Percentiles rank a stretch among this genome's conserved stretches.
These are phyloP conservation scores for Codiaeum variegatum DNA, from an alignment of 441 rosid genomes.

Conservation along the genomic window DNA sequence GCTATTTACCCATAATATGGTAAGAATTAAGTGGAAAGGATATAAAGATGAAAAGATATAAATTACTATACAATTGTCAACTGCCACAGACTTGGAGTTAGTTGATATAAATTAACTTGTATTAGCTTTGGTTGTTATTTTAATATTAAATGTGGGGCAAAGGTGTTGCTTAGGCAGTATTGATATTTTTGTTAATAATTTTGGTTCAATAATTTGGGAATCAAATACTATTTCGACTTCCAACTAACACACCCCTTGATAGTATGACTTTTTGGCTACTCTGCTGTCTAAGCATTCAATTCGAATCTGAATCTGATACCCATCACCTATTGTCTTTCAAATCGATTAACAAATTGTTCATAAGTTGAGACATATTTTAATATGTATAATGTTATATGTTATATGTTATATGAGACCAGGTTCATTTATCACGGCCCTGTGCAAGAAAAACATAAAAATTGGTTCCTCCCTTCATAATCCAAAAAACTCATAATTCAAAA, in stretches of 20 bases:
- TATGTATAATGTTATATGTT: too few relatives aligned
- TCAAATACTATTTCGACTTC: conserved; percentile 24
- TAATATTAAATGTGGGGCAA: conserved; percentile 5
- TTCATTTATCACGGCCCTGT: too few relatives aligned
- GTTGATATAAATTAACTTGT: not conserved
- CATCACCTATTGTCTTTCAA: not conserved
- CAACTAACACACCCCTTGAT: not conserved
- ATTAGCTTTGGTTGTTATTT: not conserved
- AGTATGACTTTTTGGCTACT: not conserved
- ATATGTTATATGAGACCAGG: too few relatives aligned
- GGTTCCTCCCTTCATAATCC: too few relatives aligned
- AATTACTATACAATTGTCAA: too few relatives aligned
- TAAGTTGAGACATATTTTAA: too few relatives aligned
- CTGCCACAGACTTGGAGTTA: not conserved
- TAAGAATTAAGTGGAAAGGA: not conserved
- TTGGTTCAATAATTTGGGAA: conserved; percentile 30
- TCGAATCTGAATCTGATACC: not conserved
- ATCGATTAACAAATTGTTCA: too few relatives aligned
- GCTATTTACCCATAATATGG: too few relatives aligned
- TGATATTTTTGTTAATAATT: conserved; percentile 13
- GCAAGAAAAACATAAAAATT: too few relatives aligned
- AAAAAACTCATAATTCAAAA: too few relatives aligned
- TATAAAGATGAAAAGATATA: not conserved
- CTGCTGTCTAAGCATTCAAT: not conserved
- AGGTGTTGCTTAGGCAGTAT: too few relatives aligned